Percentiles rank a stretch among this genome's conserved stretches.
Evolutionary conservation across 441 rosid species (phyloP).

Genomic region (Rhodomyrtus psidioides): DNA sequence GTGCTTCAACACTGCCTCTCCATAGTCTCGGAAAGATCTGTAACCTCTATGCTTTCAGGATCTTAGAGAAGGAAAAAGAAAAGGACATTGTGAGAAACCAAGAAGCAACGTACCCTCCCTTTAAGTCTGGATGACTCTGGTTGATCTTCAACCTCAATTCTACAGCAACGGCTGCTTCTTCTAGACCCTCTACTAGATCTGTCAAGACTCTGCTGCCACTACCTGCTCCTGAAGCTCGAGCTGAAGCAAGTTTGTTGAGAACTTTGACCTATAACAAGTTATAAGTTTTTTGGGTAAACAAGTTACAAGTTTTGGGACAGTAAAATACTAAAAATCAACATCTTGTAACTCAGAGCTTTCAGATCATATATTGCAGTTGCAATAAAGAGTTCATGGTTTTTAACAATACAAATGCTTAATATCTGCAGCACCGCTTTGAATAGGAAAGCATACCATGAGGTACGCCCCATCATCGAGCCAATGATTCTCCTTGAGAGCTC

Average conservation of each 20-base stretch:
- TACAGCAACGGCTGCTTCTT: conserved; percentile 67
- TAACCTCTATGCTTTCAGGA: conserved; percentile 5
- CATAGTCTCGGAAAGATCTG: conserved; percentile 92
- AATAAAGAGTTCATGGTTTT: neutral
- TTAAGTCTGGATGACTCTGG: conserved; percentile 78
- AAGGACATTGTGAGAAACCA: conserved; percentile 1
- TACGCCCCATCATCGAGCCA: conserved; percentile 99
- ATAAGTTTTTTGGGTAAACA: too few relatives aligned
- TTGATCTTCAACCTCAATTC: conserved; percentile 85
- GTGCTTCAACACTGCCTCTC: conserved; percentile 80
- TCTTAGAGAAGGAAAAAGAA: neutral
- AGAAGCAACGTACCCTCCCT: conserved; percentile 67
- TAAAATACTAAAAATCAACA: neutral
- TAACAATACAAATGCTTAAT: neutral
- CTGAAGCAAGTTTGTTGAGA: conserved; percentile 89
- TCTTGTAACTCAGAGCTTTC: neutral
- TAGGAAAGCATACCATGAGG: conserved; percentile 62
- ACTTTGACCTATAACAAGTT: conserved; percentile 64
- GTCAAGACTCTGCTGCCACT: conserved; percentile 87
- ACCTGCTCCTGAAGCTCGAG: conserved; percentile 60
- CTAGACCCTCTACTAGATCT: conserved; percentile 73
- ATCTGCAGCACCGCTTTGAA: neutral
- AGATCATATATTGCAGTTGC: neutral
- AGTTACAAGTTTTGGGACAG: neutral
- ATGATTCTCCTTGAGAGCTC: conserved; percentile 92